These are phyloP conservation scores for Annulohypoxylon moriforme DNA, from an alignment of 495 filamentous ascomycete species.

Conservation along the genomic window DNA sequence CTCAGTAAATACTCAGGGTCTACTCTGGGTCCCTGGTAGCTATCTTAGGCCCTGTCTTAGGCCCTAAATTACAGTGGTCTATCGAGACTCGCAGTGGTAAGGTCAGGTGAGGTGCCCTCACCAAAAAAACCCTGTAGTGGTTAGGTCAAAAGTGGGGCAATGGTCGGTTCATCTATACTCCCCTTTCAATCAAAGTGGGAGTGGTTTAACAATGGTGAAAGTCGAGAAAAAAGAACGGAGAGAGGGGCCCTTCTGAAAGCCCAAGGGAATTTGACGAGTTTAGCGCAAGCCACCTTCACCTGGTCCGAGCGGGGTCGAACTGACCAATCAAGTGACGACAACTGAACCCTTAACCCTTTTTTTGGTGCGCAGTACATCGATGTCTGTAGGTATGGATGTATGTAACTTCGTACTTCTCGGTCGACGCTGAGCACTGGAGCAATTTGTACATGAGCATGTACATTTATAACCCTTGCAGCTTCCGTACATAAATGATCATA, in stretches of 20 bases:
- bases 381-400: too few relatives aligned
- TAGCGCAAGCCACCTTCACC: conserved; percentile 40
- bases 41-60: too few relatives aligned
- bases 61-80: too few relatives aligned
- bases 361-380: not conserved
- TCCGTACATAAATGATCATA: conserved; percentile 7
- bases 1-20: too few relatives aligned
- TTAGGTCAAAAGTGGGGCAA: too few relatives aligned
- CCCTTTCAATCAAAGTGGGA: conserved; percentile 10
- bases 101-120: too few relatives aligned
- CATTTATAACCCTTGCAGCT: conserved; percentile 10
- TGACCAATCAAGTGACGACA: conserved; percentile 42
- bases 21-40: too few relatives aligned
- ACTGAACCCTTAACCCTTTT: conserved; percentile 35
- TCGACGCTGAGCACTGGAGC: not conserved
- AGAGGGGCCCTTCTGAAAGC: conserved; percentile 32
- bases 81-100: too few relatives aligned
- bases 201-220: conserved; percentile 28
- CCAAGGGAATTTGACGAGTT: conserved; percentile 41
- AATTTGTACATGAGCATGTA: not conserved
- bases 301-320: conserved; percentile 13
- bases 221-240: conserved; percentile 36
- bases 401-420: not conserved
- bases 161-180: too few relatives aligned
- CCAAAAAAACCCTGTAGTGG: too few relatives aligned